These are phyloP conservation scores for Venturia effusa DNA, from an alignment of 2,329 filamentous ascomycete genomes.

Conservation along the genomic window DNA sequence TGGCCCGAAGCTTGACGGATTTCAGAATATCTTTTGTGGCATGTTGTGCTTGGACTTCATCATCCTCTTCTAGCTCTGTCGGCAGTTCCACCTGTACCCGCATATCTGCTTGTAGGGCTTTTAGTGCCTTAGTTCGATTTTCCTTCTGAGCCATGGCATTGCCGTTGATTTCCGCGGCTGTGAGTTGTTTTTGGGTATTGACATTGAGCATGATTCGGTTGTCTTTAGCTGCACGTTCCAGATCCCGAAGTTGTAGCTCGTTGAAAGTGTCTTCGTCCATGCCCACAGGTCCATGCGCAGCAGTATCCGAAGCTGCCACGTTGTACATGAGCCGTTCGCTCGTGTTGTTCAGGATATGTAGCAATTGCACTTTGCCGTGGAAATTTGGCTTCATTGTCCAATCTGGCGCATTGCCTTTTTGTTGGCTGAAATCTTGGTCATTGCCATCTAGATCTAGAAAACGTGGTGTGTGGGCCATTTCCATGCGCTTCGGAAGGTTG, in stretches of 20 bases:
- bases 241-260: conserved; percentile 66
- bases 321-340: conserved; percentile 90
- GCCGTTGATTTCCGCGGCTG: conserved; percentile 34
- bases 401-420: conserved; percentile 78
- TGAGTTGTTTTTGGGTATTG: conserved; percentile 77
- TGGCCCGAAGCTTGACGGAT: conserved; percentile 51
- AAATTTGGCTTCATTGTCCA: conserved; percentile 74
- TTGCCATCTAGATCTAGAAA: conserved; percentile 91
- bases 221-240: conserved; percentile 63
- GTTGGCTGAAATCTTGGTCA: conserved; percentile 85
- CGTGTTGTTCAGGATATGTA: conserved; percentile 77
- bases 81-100: conserved; percentile 30
- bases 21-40: conserved; percentile 58
- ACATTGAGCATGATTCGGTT: conserved; percentile 76
- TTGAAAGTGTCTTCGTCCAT: conserved; percentile 64
- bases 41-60: conserved; percentile 39
- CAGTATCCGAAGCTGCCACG: conserved; percentile 67
- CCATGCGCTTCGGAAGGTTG: conserved; percentile 26
- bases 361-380: conserved; percentile 71
- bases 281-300: conserved; percentile 52
- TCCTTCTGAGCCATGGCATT: conserved; percentile 14
- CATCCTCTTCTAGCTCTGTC: conserved; percentile 48
- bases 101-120: conserved; percentile 54
- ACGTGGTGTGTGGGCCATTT: conserved; percentile 62
- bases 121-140: conserved; percentile 38